Conservation (phyloP, 257 asterid genomes). For the Thymus quinquecostatus region DNA sequence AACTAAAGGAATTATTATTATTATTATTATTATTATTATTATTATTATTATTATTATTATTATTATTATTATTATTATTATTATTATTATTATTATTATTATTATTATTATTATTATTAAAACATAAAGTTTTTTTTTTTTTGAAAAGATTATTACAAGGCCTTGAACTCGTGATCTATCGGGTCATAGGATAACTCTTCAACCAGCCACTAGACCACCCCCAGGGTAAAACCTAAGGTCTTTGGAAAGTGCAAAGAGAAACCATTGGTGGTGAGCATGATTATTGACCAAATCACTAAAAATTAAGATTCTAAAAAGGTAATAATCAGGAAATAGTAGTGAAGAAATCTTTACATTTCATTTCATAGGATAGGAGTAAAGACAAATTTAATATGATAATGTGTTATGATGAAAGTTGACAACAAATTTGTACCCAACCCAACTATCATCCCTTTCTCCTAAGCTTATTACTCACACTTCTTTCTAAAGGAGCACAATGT, state of each 20-base stretch:
- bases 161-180: too few species aligned
- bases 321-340: conserved; percentile 26
- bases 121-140: background rate
- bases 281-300: conserved; percentile 35
- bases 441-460: background rate
- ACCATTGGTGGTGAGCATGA: conserved; percentile 6
- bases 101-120: background rate
- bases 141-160: too few species aligned
- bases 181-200: too few species aligned
- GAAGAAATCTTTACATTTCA: conserved; percentile 18
- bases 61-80: too few species aligned
- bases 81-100: background rate
- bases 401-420: background rate
- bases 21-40: too few species aligned
- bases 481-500: background rate
- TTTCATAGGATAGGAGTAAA: background rate
- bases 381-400: conserved; percentile 16
- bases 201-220: too few species aligned
- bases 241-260: background rate
- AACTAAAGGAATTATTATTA: background rate
- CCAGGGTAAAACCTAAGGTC: conserved; percentile 8
- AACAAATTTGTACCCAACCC: background rate
- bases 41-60: too few species aligned
- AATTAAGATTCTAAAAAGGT: conserved; percentile 28
- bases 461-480: background rate